Conservation (phyloP, 352 stramenopile species). For the Pythium grandisporangium region DNA sequence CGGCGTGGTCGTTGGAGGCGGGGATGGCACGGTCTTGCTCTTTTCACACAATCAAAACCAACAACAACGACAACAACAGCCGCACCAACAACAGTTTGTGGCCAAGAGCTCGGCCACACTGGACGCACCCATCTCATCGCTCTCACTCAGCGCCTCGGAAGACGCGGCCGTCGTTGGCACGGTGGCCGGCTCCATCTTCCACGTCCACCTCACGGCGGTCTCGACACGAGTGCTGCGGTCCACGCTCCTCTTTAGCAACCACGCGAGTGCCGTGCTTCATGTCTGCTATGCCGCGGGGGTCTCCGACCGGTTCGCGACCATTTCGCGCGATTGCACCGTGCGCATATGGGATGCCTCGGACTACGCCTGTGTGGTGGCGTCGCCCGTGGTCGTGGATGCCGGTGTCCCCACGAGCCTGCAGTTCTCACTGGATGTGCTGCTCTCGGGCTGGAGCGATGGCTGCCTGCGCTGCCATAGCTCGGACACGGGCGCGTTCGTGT, state of each 20-base stretch:
- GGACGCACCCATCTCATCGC: conserved; percentile 43
- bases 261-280: conserved; percentile 62
- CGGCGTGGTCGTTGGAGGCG: conserved; percentile 67
- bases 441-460: conserved; percentile 88
- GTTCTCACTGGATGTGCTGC: conserved; percentile 81
- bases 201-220: conserved; percentile 23
- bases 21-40: conserved; percentile 76
- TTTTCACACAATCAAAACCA: conserved; percentile 68
- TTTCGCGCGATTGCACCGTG: conserved; percentile 80
- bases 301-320: conserved; percentile 87
- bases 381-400: conserved; percentile 41
- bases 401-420: conserved; percentile 66
- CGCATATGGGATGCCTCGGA: conserved; percentile 87
- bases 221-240: conserved; percentile 12
- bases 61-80: too few species aligned
- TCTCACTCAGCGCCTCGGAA: conserved; percentile 53
- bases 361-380: conserved; percentile 65
- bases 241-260: conserved; percentile 71
- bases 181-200: conserved; percentile 68
- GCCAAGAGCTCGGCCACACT: conserved; percentile 65
- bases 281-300: conserved; percentile 71
- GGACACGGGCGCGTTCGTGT: conserved; percentile 75
- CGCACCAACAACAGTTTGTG: too few species aligned
- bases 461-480: conserved; percentile 82
- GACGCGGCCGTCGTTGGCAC: conserved; percentile 69